These are phyloP conservation scores for Quercus ilex DNA, from an alignment of 306 rosid genomes.

Conservation along the genomic window DNA sequence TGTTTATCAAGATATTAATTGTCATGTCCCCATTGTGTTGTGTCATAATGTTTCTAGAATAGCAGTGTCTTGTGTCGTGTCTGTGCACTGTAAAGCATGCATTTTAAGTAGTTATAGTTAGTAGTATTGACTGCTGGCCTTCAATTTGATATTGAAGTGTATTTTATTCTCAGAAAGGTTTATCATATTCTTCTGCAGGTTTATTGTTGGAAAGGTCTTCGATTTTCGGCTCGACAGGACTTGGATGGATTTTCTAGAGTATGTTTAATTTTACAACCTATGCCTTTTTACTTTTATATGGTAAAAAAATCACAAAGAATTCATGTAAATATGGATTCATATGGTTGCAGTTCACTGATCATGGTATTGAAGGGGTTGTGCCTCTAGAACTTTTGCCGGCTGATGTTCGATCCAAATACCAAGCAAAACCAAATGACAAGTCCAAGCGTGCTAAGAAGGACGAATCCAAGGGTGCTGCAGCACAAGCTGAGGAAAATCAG, in stretches of 20 bases:
- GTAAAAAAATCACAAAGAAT: not conserved
- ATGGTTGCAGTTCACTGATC: constrained; percentile 77
- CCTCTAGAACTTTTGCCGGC: constrained; percentile 86
- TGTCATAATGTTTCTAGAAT: no score
- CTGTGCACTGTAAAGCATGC: not conserved
- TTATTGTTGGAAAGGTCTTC: constrained; percentile 97
- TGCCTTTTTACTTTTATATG: not conserved
- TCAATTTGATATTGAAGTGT: not conserved
- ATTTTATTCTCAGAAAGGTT: not conserved
- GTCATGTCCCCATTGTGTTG: no score
- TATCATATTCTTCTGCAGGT: constrained; percentile 55
- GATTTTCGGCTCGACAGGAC: constrained; percentile 94
- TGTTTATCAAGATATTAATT: no score
- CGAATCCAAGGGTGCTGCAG: constrained; percentile 59
- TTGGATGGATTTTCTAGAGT: constrained; percentile 96
- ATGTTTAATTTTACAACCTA: constrained; percentile 7
- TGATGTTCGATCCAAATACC: constrained; percentile 79
- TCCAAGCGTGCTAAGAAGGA: constrained; percentile 85
- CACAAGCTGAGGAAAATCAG: constrained; percentile 84
- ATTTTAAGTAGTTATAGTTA: not conserved
- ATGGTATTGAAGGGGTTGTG: constrained; percentile 89
- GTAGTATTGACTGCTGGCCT: not conserved
- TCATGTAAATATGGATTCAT: not conserved
- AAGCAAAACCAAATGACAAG: constrained; percentile 76
- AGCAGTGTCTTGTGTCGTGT: no score